A percentile compares a stretch with the other conserved stretches of the same genome.
Conservation (phyloP, 495 filamentous ascomycete genomes). For the Neurospora sp. region DNA sequence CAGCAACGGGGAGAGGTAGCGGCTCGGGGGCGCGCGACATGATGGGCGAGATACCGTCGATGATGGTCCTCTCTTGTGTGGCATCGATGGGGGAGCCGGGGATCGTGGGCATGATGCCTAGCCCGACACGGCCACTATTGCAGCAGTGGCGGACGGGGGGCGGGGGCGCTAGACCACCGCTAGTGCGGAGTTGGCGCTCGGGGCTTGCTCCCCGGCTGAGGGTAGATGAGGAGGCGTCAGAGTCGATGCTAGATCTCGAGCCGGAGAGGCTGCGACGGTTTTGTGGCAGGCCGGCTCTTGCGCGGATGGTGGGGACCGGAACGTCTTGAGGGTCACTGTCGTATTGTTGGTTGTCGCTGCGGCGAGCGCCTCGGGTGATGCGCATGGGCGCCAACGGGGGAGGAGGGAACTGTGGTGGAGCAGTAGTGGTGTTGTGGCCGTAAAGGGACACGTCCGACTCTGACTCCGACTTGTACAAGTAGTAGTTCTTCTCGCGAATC, state of each 20-base stretch:
- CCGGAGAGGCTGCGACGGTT: constrained; percentile 2
- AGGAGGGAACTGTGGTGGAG: constrained; percentile 17
- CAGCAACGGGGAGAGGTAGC: not conserved
- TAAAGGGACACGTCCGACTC: constrained; percentile 15
- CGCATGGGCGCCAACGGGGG: constrained; percentile 23
- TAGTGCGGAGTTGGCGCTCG: not conserved
- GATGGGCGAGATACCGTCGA: constrained; percentile 14
- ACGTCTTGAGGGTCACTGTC: not conserved
- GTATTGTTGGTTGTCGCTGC: not conserved
- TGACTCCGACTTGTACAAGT: constrained; percentile 9
- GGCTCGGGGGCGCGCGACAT: constrained; percentile 8
- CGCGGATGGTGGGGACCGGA: constrained; percentile 1
- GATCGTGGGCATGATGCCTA: constrained; percentile 9
- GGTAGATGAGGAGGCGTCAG: constrained; percentile 8
- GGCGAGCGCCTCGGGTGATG: not conserved
- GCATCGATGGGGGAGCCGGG: constrained; percentile 13
- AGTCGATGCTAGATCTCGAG: constrained; percentile 12
- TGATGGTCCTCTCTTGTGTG: not conserved
- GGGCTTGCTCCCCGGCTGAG: constrained; percentile 4
- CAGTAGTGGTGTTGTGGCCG: constrained; percentile 10
- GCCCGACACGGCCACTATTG: not conserved
- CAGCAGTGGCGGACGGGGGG: not conserved
- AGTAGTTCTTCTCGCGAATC: not conserved
- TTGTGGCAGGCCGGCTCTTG: not conserved
- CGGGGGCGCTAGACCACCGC: not conserved